Conservation (phyloP, 1,139 yeast species). For the Komagataea norvegica region DNA sequence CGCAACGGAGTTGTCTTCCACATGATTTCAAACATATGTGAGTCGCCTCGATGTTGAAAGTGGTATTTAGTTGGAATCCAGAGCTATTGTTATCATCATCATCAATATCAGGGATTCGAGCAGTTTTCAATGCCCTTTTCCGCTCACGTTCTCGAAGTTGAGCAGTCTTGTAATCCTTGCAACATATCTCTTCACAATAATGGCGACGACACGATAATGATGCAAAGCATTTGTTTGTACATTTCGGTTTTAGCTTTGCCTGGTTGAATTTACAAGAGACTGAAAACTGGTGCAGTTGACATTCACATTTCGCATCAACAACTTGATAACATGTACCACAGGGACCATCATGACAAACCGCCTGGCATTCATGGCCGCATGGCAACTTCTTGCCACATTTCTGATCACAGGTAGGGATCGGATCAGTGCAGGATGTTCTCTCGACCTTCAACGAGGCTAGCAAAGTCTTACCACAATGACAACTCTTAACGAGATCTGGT, state of each 20-base stretch:
- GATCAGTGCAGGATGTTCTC: constrained; percentile 64
- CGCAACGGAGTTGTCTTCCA: constrained; percentile 63
- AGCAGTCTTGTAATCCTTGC: constrained; percentile 63
- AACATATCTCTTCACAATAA: constrained; percentile 65
- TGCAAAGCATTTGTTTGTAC: constrained; percentile 74
- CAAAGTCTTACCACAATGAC: constrained; percentile 70
- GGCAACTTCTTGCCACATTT: constrained; percentile 56
- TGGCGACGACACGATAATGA: constrained; percentile 79
- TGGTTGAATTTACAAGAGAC: constrained; percentile 62
- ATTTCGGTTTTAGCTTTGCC: constrained; percentile 50
- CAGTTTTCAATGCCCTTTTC: constrained; percentile 38
- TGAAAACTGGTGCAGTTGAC: constrained; percentile 37
- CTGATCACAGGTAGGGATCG: constrained; percentile 67
- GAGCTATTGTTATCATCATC: background rate
- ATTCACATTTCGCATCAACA: constrained; percentile 31
- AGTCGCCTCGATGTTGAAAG: constrained; percentile 58
- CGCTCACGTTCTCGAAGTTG: constrained; percentile 54
- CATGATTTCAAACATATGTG: constrained; percentile 78
- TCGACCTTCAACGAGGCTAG: constrained; percentile 35
- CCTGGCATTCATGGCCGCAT: constrained; percentile 74
- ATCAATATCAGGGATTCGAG: constrained; percentile 18
- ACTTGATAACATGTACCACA: constrained; percentile 59
- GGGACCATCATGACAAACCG: constrained; percentile 71
- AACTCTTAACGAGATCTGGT: constrained; percentile 54
- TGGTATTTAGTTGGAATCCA: constrained; percentile 37